Evolutionary conservation across 495 filamentous ascomycete species (phyloP).

Genomic region (Trichoderma reesei): DNA sequence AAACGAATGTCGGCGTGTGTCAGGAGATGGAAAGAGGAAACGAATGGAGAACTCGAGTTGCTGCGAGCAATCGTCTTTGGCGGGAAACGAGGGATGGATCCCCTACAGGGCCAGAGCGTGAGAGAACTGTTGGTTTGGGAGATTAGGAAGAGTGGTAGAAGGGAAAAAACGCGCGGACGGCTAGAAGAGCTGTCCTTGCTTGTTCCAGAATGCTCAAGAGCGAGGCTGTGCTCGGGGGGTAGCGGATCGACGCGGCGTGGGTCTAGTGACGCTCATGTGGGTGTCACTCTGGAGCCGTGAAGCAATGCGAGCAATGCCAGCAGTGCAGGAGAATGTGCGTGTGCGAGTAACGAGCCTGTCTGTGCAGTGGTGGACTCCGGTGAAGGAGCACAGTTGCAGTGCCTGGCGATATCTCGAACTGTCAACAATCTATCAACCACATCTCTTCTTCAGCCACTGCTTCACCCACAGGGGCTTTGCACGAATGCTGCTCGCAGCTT

Average conservation of each 20-base stretch:
- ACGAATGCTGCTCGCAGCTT: no score
- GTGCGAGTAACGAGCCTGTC: neutral
- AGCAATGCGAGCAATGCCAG: no score
- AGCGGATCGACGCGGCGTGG: slow-evolving; percentile 6
- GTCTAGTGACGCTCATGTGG: neutral
- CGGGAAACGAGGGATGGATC: neutral
- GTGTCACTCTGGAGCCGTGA: neutral
- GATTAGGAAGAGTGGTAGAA: no score
- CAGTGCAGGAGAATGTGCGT: no score
- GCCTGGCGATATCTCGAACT: no score
- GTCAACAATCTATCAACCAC: no score
- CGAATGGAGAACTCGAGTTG: neutral
- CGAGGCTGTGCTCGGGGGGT: slow-evolving; percentile 5
- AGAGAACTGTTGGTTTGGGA: neutral
- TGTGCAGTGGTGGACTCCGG: neutral
- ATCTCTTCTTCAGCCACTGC: no score
- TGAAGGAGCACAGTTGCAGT: no score
- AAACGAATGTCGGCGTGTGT: neutral
- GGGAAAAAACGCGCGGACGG: neutral
- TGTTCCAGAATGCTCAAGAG: neutral
- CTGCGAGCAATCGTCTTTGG: neutral
- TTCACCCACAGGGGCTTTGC: no score
- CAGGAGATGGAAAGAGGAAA: neutral
- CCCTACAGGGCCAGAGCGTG: neutral
- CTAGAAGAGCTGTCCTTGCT: neutral